Evolutionary conservation across 345 rosid species (phyloP).

Genomic region (Xanthoceras sorbifolium): DNA sequence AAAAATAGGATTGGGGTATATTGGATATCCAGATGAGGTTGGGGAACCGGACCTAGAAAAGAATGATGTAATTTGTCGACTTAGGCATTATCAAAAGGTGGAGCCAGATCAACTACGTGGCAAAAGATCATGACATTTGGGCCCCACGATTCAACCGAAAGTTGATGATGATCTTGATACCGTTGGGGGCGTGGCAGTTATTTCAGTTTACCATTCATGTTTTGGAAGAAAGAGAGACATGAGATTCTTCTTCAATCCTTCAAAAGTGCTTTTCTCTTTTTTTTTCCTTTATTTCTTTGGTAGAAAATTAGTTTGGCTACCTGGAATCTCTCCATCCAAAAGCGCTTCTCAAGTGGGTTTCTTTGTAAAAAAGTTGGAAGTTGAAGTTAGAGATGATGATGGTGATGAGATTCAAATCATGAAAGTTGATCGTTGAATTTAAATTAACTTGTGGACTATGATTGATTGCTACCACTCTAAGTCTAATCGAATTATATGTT

Average conservation of each 20-base stretch:
- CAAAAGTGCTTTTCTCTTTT: not conserved
- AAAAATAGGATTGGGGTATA: too few relatives aligned
- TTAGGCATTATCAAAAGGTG: not conserved
- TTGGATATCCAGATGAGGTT: not conserved
- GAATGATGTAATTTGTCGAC: not conserved
- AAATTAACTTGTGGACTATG: not conserved
- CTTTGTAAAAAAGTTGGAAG: not conserved
- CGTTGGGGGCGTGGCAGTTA: constrained; percentile 37
- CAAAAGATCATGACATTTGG: not conserved
- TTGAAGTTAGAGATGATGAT: not conserved
- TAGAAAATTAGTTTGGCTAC: not conserved
- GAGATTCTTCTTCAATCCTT: not conserved
- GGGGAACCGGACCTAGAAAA: not conserved
- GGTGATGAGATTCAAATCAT: not conserved
- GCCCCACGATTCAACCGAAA: constrained; percentile 21
- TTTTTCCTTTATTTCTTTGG: not conserved
- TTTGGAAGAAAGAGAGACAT: not conserved
- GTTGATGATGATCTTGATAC: constrained; percentile 4
- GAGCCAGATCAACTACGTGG: constrained; percentile 12
- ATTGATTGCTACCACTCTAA: not conserved
- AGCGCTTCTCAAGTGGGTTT: not conserved
- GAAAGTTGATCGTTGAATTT: not conserved
- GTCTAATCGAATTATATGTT: too few relatives aligned
- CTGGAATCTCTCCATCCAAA: not conserved
- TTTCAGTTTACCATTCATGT: constrained; percentile 31